Evolutionary conservation across 2,329 filamentous ascomycete genomes (phyloP).

Genomic region (Paramyrothecium roridum): DNA sequence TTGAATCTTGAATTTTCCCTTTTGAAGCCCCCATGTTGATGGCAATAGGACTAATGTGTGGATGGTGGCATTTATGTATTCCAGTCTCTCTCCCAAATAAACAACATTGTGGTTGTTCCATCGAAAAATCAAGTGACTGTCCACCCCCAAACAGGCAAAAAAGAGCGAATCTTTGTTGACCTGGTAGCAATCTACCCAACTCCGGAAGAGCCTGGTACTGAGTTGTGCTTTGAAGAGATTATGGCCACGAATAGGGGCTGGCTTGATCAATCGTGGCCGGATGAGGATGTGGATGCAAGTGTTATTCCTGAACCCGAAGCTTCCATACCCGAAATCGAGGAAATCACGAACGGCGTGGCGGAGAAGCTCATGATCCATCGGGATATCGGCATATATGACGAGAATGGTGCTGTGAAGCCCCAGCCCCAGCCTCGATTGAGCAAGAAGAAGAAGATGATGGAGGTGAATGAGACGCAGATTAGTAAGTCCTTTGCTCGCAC

Average conservation of each 20-base stretch:
- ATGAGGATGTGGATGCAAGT: constrained; percentile 33
- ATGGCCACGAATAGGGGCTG: constrained; percentile 74
- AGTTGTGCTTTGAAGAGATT: constrained; percentile 90
- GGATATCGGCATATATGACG: constrained; percentile 44
- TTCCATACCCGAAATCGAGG: constrained; percentile 25
- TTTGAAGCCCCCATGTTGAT: constrained; percentile 69
- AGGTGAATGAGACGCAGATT: constrained; percentile 89
- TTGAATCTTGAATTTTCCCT: constrained; percentile 27
- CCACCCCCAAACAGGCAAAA: constrained; percentile 78
- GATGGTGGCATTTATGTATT: constrained; percentile 37
- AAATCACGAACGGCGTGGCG: constrained; percentile 20
- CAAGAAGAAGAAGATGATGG: constrained; percentile 76
- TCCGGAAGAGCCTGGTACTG: constrained; percentile 64
- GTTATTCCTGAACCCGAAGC: constrained; percentile 20
- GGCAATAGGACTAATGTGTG: constrained; percentile 90
- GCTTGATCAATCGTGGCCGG: constrained; percentile 56
- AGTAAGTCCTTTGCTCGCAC: constrained; percentile 50
- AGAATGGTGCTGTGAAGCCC: constrained; percentile 54
- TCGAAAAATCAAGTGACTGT: constrained; percentile 73
- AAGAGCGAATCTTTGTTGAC: constrained; percentile 84
- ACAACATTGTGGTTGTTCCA: constrained; percentile 67
- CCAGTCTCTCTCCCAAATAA: constrained; percentile 59
- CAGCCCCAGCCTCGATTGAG: constrained; percentile 39
- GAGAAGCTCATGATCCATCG: constrained; percentile 21
- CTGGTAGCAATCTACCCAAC: constrained; percentile 83